Evolutionary conservation across 1,284 basidiomycete species (phyloP).

Genomic region (Cutaneotrichosporon cutaneum): DNA sequence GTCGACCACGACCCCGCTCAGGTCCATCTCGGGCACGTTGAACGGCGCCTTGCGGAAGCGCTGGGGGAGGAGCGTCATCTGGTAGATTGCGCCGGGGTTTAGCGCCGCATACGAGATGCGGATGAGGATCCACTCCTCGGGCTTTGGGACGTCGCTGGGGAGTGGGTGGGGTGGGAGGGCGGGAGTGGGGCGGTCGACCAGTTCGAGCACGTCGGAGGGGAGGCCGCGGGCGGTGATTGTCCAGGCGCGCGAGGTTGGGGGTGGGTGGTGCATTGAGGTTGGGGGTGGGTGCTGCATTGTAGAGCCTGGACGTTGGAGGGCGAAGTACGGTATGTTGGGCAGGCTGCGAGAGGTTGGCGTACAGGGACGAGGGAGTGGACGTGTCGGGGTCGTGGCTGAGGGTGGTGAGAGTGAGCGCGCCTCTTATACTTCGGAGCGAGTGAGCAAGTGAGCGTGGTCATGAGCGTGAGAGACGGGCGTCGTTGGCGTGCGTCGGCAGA

Average conservation of each 20-base stretch:
- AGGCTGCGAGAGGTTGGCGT: no score
- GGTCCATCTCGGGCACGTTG: conserved; percentile 18
- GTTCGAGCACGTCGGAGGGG: conserved; percentile 10
- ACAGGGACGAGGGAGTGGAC: no score
- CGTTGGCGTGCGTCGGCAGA: no score
- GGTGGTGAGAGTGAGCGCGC: no score
- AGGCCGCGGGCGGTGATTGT: conserved; percentile 15
- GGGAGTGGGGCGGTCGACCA: not conserved
- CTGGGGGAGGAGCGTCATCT: conserved; percentile 12
- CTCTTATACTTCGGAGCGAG: no score
- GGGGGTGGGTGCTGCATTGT: not conserved
- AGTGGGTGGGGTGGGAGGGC: conserved; percentile 12
- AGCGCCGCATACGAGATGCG: conserved; percentile 14
- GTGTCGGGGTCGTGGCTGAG: no score
- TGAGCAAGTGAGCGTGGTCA: no score
- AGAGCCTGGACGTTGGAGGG: no score
- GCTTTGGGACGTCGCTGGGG: conserved; percentile 4
- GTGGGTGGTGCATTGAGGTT: not conserved
- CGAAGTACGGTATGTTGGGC: no score
- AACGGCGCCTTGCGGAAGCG: not conserved
- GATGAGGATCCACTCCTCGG: conserved; percentile 19
- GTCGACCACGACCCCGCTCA: conserved; percentile 19
- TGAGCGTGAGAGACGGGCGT: no score
- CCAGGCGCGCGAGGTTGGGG: conserved; percentile 1
- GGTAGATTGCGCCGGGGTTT: conserved; percentile 18